A percentile compares a stretch with the other conserved stretches of the same genome.
Evolutionary conservation across 1,284 basidiomycete species (phyloP).

Genomic region (Sporisorium reilianum): DNA sequence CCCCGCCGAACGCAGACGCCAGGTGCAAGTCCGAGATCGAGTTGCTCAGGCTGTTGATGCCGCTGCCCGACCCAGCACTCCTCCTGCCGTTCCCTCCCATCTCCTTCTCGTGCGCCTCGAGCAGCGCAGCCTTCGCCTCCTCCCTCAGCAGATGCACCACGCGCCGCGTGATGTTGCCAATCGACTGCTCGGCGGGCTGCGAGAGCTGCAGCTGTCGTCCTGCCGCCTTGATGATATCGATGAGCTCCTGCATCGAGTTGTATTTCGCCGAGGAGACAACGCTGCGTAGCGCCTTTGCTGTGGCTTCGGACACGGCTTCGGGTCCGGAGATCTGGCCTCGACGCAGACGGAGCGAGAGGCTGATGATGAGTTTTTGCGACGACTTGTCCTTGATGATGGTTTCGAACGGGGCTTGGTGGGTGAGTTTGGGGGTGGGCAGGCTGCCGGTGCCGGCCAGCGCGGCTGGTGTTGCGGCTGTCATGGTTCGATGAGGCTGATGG

Average conservation of each 20-base stretch:
- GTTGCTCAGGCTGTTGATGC: constrained; percentile 37
- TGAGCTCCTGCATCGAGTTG: constrained; percentile 85
- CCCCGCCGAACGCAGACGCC: constrained; percentile 22
- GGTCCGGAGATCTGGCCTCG: constrained; percentile 52
- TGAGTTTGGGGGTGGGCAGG: constrained; percentile 11
- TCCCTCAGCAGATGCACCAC: constrained; percentile 92
- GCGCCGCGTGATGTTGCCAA: constrained; percentile 92
- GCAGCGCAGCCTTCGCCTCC: constrained; percentile 73
- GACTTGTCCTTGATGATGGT: constrained; percentile 49
- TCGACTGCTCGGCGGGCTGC: constrained; percentile 90
- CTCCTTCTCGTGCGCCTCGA: constrained; percentile 46
- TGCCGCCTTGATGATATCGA: constrained; percentile 82
- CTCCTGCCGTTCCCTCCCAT: not conserved
- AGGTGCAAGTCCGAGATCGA: constrained; percentile 47
- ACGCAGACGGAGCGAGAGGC: constrained; percentile 52
- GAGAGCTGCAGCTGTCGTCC: constrained; percentile 85
- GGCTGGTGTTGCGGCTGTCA: constrained; percentile 1
- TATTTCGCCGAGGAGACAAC: constrained; percentile 89
- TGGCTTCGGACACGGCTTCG: constrained; percentile 81
- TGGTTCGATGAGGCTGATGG: not conserved
- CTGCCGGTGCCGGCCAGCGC: not conserved
- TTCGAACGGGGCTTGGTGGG: constrained; percentile 41
- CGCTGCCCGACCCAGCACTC: constrained; percentile 9
- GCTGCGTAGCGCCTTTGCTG: constrained; percentile 85
- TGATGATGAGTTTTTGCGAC: constrained; percentile 50